Evolutionary conservation across 805 yeast species (phyloP).

Genomic region (Spathaspora sp.): DNA sequence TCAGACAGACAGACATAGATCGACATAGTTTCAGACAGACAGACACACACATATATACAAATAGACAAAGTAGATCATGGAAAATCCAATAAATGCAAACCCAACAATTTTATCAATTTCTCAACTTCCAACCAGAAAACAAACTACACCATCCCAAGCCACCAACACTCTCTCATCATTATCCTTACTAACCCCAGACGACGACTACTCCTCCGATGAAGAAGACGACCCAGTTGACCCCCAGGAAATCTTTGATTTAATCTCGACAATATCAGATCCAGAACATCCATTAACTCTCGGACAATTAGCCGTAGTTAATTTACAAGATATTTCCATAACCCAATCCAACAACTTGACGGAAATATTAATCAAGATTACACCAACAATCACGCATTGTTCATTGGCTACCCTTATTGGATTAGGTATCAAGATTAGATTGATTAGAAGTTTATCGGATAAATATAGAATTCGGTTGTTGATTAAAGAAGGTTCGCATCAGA

Average conservation of each 20-base stretch:
- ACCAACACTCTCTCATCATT: constrained; percentile 19
- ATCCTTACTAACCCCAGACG: constrained; percentile 22
- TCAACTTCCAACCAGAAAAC: constrained; percentile 67
- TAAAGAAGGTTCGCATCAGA: constrained; percentile 92
- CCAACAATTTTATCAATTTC: constrained; percentile 79
- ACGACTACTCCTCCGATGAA: constrained; percentile 21
- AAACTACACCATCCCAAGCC: constrained; percentile 1
- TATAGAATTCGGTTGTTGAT: constrained; percentile 75
- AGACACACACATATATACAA: background rate
- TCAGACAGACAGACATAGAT: too few relatives aligned
- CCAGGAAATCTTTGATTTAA: constrained; percentile 86
- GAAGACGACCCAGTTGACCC: constrained; percentile 69
- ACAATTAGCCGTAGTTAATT: constrained; percentile 87
- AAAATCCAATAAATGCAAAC: constrained; percentile 86
- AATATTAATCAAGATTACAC: constrained; percentile 82
- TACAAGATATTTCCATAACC: constrained; percentile 68
- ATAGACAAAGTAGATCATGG: constrained; percentile 37
- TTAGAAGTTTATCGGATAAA: constrained; percentile 81
- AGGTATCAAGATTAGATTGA: constrained; percentile 88
- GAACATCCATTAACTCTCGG: constrained; percentile 96
- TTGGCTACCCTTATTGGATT: constrained; percentile 93
- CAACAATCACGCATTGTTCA: constrained; percentile 97
- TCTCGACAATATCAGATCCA: constrained; percentile 88
- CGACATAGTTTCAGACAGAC: background rate
- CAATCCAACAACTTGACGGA: constrained; percentile 64